These are phyloP conservation scores for Cucumis melo DNA, from an alignment of 306 rosid genomes.

Conservation along the genomic window DNA sequence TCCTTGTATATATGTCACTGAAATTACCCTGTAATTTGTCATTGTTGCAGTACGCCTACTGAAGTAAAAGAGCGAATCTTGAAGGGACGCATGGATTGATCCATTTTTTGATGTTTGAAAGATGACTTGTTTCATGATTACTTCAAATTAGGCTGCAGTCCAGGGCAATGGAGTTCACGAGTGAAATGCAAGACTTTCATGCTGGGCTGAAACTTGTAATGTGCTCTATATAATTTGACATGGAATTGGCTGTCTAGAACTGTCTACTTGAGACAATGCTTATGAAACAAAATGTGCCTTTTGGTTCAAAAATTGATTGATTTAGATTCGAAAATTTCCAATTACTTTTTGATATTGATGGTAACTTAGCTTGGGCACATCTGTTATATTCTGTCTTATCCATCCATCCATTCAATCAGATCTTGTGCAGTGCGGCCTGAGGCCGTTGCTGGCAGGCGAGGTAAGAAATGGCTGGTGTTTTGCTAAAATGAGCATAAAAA, in stretches of 20 bases:
- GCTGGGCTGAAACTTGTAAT: neutral
- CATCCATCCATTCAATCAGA: neutral
- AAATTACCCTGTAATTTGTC: slow-evolving; percentile 3
- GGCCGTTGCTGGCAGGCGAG: neutral
- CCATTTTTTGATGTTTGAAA: neutral
- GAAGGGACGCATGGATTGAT: slow-evolving; percentile 94
- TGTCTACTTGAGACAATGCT: neutral
- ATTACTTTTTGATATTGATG: neutral
- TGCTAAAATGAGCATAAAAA: neutral
- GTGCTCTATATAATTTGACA: neutral
- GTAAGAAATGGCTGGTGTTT: neutral
- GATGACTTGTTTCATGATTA: neutral
- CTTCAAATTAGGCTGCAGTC: neutral
- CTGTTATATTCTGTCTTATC: neutral
- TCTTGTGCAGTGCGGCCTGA: neutral
- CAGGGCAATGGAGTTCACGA: neutral
- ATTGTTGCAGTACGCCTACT: slow-evolving; percentile 64
- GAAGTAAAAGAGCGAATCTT: slow-evolving; percentile 88
- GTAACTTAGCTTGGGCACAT: neutral
- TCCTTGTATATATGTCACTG: neutral
- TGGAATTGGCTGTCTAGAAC: slow-evolving; percentile 16
- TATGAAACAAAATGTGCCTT: neutral
- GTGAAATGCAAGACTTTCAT: slow-evolving; percentile 5
- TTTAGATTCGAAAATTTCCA: neutral
- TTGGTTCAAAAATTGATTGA: neutral